phyloP scores from a whole-genome alignment of 768 basidiomycete species.

The Lentinula sp. region DNA sequence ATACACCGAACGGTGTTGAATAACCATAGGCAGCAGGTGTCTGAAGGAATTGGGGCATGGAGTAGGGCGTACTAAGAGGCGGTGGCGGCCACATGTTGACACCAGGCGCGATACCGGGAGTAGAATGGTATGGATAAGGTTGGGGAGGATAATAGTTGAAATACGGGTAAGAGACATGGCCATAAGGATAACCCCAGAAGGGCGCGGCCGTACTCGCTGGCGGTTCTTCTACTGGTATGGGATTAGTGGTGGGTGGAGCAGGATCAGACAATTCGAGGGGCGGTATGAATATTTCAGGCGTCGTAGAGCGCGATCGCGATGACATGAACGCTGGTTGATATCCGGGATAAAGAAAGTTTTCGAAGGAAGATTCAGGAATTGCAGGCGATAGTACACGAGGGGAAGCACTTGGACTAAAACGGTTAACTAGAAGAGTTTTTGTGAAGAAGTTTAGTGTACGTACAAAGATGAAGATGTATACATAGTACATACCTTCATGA shows the following conservation, averaged over 20 bases:
- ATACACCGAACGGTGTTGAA: background rate
- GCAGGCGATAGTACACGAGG: background rate
- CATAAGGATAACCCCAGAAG: background rate
- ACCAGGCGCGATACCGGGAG: background rate
- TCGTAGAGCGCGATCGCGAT: background rate
- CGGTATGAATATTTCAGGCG: conserved; percentile 4
- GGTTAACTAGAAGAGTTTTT: background rate
- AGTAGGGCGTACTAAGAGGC: background rate
- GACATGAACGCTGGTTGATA: background rate
- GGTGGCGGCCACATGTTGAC: background rate
- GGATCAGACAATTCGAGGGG: background rate
- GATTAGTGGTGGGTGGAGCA: background rate
- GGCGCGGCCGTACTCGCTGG: background rate
- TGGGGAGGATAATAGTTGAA: conserved; percentile 2
- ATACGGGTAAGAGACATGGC: background rate
- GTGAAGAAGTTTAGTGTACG: background rate
- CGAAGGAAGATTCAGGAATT: background rate
- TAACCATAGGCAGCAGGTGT: background rate
- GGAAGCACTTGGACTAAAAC: background rate
- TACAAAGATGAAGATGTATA: background rate
- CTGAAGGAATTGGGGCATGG: background rate
- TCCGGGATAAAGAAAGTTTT: background rate
- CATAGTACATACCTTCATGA: background rate
- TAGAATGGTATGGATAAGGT: background rate
- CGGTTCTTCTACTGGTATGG: background rate